A percentile compares a stretch with the other conserved stretches of the same genome.
Evolutionary conservation across 805 yeast genomes (phyloP).

Genomic region (Clavispora fructus): DNA sequence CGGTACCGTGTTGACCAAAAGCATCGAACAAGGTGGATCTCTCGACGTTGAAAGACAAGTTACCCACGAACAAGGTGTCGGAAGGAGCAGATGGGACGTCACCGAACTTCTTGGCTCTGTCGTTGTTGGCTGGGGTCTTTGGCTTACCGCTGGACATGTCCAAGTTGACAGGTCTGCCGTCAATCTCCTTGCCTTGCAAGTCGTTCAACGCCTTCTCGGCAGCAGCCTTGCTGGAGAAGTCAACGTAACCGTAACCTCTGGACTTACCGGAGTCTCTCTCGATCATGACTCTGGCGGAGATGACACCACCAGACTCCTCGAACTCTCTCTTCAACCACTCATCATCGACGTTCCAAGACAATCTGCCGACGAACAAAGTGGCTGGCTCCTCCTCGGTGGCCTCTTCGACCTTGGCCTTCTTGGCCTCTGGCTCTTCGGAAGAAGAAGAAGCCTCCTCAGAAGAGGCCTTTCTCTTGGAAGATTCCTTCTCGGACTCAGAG

Average conservation of each 20-base stretch:
- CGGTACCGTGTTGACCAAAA: conserved; percentile 75
- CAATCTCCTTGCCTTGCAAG: conserved; percentile 90
- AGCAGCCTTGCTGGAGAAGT: conserved; percentile 66
- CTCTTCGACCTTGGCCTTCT: conserved; percentile 49
- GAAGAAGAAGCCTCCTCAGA: conserved; percentile 2
- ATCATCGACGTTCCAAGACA: conserved; percentile 96
- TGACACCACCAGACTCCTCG: conserved; percentile 74
- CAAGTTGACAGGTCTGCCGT: conserved; percentile 92
- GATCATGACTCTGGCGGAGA: conserved; percentile 85
- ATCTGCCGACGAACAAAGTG: conserved; percentile 92
- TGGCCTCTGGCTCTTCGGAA: conserved; percentile 31
- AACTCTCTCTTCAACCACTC: conserved; percentile 89
- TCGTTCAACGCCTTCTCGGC: conserved; percentile 85
- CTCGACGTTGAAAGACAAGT: conserved; percentile 85
- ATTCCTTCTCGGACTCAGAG: conserved; percentile 11
- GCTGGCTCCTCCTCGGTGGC: conserved; percentile 51
- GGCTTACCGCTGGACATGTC: conserved; percentile 89
- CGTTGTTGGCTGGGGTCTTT: conserved; percentile 50
- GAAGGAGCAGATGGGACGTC: conserved; percentile 90
- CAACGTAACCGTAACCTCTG: conserved; percentile 97
- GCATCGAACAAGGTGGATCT: conserved; percentile 71
- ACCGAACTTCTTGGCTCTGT: conserved; percentile 86
- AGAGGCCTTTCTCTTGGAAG: conserved; percentile 21
- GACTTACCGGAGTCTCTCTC: conserved; percentile 92
- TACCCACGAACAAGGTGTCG: conserved; percentile 94